These are phyloP conservation scores for Globisporangium paroecandrum DNA, from an alignment of 352 stramenopile genomes.

Conservation along the genomic window DNA sequence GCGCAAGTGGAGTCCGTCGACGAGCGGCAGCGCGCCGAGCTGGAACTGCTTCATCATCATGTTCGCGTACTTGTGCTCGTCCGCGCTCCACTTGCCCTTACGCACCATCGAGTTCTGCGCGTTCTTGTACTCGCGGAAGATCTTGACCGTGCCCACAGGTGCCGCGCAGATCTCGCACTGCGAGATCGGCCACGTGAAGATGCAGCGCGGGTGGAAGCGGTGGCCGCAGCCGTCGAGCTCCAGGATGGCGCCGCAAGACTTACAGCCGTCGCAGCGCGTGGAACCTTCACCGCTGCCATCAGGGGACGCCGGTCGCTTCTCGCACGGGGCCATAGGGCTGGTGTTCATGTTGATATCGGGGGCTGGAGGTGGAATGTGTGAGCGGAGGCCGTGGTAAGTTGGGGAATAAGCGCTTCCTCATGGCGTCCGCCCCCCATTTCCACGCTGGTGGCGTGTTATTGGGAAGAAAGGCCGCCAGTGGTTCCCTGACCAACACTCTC, in stretches of 20 bases:
- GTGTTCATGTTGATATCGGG: conserved; percentile 15
- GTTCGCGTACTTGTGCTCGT: conserved; percentile 79
- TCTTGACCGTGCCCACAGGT: conserved; percentile 34
- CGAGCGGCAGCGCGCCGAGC: conserved; percentile 59
- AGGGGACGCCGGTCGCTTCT: conserved; percentile 3
- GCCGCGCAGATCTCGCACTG: conserved; percentile 63
- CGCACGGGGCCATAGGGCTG: background rate
- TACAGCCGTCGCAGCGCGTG: conserved; percentile 68
- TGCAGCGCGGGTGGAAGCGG: conserved; percentile 73
- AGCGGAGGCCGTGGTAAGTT: conserved; percentile 21
- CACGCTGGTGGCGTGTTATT: conserved; percentile 10
- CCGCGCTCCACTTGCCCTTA: conserved; percentile 74
- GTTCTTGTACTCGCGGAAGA: conserved; percentile 51
- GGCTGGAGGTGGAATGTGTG: background rate
- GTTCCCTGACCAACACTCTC: conserved; percentile 29
- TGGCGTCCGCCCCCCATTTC: background rate
- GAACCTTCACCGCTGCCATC: conserved; percentile 29
- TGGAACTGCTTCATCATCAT: conserved; percentile 85
- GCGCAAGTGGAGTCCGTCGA: conserved; percentile 63
- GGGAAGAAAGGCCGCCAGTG: conserved; percentile 1
- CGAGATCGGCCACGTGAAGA: conserved; percentile 62
- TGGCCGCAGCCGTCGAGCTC: conserved; percentile 68
- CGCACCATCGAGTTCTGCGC: conserved; percentile 41
- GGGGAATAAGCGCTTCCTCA: conserved; percentile 26
- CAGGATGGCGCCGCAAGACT: conserved; percentile 63